Conservation (phyloP, 2,329 filamentous ascomycete genomes). For the Ambrosiella xylebori region DNA sequence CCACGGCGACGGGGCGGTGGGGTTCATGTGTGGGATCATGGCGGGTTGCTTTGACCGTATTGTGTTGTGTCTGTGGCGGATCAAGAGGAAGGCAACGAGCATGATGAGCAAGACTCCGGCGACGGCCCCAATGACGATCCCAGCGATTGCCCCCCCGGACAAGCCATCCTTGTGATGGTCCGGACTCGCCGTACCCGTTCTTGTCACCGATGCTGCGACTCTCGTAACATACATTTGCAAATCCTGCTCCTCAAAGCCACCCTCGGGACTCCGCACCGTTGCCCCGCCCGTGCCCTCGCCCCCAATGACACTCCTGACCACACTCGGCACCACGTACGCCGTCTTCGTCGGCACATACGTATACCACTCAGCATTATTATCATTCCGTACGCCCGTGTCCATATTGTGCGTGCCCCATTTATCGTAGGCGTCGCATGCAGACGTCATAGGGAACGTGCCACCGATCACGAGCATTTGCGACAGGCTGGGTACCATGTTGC, state of each 20-base stretch:
- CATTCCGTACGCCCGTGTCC: conserved; percentile 33
- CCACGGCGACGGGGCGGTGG: neutral
- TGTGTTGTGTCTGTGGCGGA: conserved; percentile 17
- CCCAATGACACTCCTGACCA: conserved; percentile 32
- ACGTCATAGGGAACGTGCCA: conserved; percentile 34
- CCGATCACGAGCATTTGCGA: conserved; percentile 48
- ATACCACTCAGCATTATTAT: conserved; percentile 31
- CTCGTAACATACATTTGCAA: conserved; percentile 36
- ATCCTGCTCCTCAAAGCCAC: conserved; percentile 33
- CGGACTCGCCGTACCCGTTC: conserved; percentile 19
- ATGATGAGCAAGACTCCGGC: conserved; percentile 13
- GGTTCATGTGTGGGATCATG: conserved; percentile 5
- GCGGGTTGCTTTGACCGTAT: conserved; percentile 13
- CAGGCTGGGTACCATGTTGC: conserved; percentile 34
- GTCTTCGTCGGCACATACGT: conserved; percentile 32
- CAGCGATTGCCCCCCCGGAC: conserved; percentile 26
- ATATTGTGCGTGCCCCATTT: conserved; percentile 39
- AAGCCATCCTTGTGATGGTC: conserved; percentile 13
- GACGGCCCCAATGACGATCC: conserved; percentile 26
- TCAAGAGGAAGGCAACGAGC: conserved; percentile 15
- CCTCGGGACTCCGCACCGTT: conserved; percentile 30
- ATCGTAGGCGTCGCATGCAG: conserved; percentile 33
- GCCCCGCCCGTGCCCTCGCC: conserved; percentile 35
- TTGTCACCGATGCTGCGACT: conserved; percentile 26
- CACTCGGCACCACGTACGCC: conserved; percentile 35